Evolutionary conservation across 2,329 filamentous ascomycete genomes (phyloP).

Genomic region (Pseudogymnoascus sp.): DNA sequence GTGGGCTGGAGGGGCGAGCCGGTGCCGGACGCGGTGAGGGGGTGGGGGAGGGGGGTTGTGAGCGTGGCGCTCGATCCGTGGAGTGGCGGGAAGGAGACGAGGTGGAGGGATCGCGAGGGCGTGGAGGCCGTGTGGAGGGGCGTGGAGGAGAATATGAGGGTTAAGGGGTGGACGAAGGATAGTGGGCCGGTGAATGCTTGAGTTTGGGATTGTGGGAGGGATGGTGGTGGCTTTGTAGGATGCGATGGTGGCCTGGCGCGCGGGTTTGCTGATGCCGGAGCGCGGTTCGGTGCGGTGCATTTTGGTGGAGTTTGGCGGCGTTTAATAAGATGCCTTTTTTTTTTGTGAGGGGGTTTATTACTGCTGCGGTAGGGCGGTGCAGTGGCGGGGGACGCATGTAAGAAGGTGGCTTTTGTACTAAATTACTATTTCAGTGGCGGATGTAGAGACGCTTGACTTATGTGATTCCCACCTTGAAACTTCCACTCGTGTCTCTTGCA

Average conservation of each 20-base stretch:
- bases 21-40: slow-evolving; percentile 65
- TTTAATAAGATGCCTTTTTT: neutral
- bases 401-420: neutral
- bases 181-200: slow-evolving; percentile 40
- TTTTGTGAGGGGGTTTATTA: neutral
- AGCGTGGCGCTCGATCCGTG: slow-evolving; percentile 78
- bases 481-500: neutral
- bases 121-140: slow-evolving; percentile 88
- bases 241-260: neutral
- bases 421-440: neutral
- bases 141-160: slow-evolving; percentile 81
- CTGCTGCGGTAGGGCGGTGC: neutral
- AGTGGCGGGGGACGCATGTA: neutral
- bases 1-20: slow-evolving; percentile 86
- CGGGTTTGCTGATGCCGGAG: neutral
- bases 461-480: neutral
- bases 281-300: neutral
- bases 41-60: slow-evolving; percentile 79
- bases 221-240: neutral
- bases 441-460: no score
- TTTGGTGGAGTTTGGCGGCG: neutral
- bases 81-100: slow-evolving; percentile 42
- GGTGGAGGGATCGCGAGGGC: slow-evolving; percentile 85
- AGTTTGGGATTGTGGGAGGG: neutral
- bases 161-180: slow-evolving; percentile 73